Conservation (phyloP, 129 eudicot genomes). For the Gnaphalium uliginosum region DNA sequence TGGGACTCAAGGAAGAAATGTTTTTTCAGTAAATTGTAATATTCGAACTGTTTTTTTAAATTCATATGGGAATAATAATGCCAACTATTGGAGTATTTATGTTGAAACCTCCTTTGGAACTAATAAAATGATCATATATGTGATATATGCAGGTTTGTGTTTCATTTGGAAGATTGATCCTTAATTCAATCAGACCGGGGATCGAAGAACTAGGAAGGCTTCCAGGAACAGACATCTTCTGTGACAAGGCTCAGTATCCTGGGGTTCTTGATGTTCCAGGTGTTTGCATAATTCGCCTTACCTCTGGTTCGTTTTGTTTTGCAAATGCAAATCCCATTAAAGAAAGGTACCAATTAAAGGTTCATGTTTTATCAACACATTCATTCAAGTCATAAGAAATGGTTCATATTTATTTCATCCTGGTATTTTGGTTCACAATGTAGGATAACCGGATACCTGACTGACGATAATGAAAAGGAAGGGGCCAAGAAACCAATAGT, state of each 20-base stretch:
- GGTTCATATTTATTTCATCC: background rate
- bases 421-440: background rate
- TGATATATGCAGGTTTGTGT: conserved; percentile 42
- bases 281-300: conserved; percentile 47
- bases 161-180: conserved; percentile 56
- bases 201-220: conserved; percentile 58
- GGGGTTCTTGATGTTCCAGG: conserved; percentile 46
- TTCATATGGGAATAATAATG: too few species aligned
- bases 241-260: conserved; percentile 54
- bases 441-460: conserved; percentile 44
- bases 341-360: conserved; percentile 44
- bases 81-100: too few species aligned
- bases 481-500: conserved; percentile 26
- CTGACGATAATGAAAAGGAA: conserved; percentile 42
- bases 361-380: background rate
- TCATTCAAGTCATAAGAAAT: background rate
- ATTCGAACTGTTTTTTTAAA: too few species aligned
- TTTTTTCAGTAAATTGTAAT: too few species aligned
- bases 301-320: conserved; percentile 56
- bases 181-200: conserved; percentile 54
- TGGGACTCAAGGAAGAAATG: too few species aligned
- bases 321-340: conserved; percentile 69
- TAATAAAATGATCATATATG: too few species aligned
- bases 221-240: conserved; percentile 53
- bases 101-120: too few species aligned